Conservation (phyloP, 202 grass and related monocot genomes). For the Digitaria exilis region DNA sequence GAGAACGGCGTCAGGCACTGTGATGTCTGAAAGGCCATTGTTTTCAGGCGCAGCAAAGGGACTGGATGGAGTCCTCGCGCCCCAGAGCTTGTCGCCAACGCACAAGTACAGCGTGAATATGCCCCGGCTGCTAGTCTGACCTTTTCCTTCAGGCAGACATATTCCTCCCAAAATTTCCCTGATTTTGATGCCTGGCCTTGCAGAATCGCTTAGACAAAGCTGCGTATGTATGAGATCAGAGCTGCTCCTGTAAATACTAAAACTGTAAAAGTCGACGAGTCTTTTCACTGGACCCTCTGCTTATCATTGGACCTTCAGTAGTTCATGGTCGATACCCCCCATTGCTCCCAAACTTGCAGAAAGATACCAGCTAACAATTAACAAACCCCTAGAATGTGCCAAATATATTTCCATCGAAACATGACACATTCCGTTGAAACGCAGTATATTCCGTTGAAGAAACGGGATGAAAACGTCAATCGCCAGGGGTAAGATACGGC, state of each 20-base stretch:
- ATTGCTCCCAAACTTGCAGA: not conserved
- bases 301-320: constrained; percentile 13
- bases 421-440: not conserved
- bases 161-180: not conserved
- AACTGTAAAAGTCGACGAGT: constrained; percentile 29
- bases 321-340: not conserved
- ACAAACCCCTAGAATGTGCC: not conserved
- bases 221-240: not conserved
- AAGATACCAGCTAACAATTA: too few species aligned
- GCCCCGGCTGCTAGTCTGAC: not conserved
- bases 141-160: constrained; percentile 21
- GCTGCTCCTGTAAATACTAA: not conserved
- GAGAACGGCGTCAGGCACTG: not conserved
- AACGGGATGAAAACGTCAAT: not conserved
- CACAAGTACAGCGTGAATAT: constrained; percentile 37
- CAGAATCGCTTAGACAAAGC: not conserved
- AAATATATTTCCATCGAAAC: not conserved
- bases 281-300: constrained; percentile 30
- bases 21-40: constrained; percentile 25
- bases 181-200: constrained; percentile 34
- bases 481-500: too few species aligned
- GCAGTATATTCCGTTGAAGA: not conserved
- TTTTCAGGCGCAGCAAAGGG: constrained; percentile 2
- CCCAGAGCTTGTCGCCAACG: constrained; percentile 6
- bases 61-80: too few species aligned